Evolutionary conservation across 2,329 filamentous ascomycete genomes (phyloP), one percentile per base, ranked within the genome.

Genomic region (Epichloe hybrida): DNA sequence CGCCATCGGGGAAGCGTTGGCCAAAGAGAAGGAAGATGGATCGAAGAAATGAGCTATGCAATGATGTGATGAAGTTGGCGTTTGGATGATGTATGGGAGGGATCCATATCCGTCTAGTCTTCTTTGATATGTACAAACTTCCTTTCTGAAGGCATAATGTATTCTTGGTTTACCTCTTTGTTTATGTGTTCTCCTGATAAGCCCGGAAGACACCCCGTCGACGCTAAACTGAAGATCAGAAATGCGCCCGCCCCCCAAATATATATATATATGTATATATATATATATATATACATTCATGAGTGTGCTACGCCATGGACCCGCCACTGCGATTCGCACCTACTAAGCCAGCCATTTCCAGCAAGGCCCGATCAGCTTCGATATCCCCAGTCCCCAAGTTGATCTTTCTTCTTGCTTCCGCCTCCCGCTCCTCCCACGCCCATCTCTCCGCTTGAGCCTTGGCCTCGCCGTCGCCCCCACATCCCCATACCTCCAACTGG

Each of bases 361-460:
- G 69, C 60, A 95, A 68, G 47, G 88, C 86, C 55, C 88, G 74
- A 62, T 94, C 89, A 21, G 86, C 82, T 52, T 88, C 85, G 13
- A 80, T 73, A 62, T 91, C 86, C 0, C 83, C 83, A 1, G 83
- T 85, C 31, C 88, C 88, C 13, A 95, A 62, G 66, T 93, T 94
- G 52, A 95, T 71, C 57, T 76, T 83, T 54, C 87, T 73, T 54
- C 89, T 75, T 9, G 86, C 80, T 65, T 93, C 86, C 0, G 88
- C 89, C 64, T 95, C 89, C 20, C 85, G 73, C 46, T 87, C 86
- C 64, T 95, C 88, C 76, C 87, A 95, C 2, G 84, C 84, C 87
- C 88, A 94, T 53, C 81, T 76, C 57, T 82, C 81, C 34, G 81
- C 78, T 69, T 95, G 89, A 34, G 76, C 72, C 55, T 83, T 80